Evolutionary conservation across 106 monocot genomes (phyloP).

Genomic region (Acanthochlamys bracteata): DNA sequence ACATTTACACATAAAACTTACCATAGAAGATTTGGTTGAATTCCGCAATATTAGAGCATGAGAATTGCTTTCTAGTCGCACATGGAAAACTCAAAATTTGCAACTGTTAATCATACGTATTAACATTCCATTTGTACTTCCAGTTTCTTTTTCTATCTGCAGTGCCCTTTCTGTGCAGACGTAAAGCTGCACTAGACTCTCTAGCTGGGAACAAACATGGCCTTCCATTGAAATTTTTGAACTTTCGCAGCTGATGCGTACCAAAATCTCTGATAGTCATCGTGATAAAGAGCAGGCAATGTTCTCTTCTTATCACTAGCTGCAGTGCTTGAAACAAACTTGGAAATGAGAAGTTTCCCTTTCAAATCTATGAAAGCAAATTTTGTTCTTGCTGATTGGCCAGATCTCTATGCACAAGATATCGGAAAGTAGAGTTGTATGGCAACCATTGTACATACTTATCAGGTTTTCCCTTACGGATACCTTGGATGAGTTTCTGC

Average conservation of each 20-base stretch:
- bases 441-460: slow-evolving; percentile 54
- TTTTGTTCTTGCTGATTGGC: slow-evolving; percentile 20
- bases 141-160: no score
- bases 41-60: no score
- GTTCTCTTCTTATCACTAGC: slow-evolving; percentile 16
- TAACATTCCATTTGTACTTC: no score
- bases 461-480: slow-evolving; percentile 22
- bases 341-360: no score
- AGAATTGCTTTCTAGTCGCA: no score
- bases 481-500: slow-evolving; percentile 20
- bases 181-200: no score
- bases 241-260: slow-evolving; percentile 30
- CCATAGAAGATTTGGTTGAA: no score
- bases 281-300: slow-evolving; percentile 21
- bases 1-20: no score
- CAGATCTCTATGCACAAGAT: slow-evolving; percentile 63
- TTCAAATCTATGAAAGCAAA: neutral
- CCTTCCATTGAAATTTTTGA: neutral
- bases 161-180: no score
- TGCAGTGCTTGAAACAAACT: neutral
- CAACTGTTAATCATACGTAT: no score
- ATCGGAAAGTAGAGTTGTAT: slow-evolving; percentile 72
- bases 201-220: no score
- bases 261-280: slow-evolving; percentile 26
- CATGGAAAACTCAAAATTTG: no score